These are phyloP conservation scores for Trametes maxima DNA, from an alignment of 768 basidiomycete genomes.

Conservation along the genomic window DNA sequence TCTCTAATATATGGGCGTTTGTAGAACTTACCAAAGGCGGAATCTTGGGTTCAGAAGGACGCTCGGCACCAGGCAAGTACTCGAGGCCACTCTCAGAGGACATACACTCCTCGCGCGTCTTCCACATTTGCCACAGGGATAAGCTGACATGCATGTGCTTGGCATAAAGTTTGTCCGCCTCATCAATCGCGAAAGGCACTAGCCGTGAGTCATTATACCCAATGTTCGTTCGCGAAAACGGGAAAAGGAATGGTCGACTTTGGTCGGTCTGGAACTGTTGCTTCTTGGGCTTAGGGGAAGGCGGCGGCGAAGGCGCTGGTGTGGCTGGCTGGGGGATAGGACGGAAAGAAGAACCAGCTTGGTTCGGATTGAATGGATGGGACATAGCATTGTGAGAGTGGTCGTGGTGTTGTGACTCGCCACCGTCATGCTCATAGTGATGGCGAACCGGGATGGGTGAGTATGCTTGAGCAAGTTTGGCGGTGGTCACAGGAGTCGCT, in stretches of 20 bases:
- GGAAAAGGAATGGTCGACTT: constrained; percentile 90
- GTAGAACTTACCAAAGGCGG: constrained; percentile 30
- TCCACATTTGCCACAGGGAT: constrained; percentile 92
- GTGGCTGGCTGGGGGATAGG: constrained; percentile 72
- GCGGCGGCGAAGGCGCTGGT: constrained; percentile 87
- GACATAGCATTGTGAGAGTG: constrained; percentile 36
- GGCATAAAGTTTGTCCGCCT: constrained; percentile 89
- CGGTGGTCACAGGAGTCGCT: constrained; percentile 42
- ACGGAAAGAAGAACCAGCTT: constrained; percentile 46
- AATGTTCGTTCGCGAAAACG: constrained; percentile 74
- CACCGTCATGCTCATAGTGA: constrained; percentile 88
- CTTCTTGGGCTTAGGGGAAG: constrained; percentile 91
- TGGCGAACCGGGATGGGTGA: constrained; percentile 92
- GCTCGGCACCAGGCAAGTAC: constrained; percentile 69
- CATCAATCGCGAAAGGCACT: constrained; percentile 96
- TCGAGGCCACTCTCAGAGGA: constrained; percentile 91
- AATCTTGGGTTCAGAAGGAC: constrained; percentile 48
- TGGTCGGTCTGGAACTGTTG: constrained; percentile 99
- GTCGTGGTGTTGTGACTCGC: constrained; percentile 50
- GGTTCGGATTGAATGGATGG: constrained; percentile 37
- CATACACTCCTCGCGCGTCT: constrained; percentile 93
- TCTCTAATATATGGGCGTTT: constrained; percentile 46
- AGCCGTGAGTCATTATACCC: constrained; percentile 58
- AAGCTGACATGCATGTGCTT: constrained; percentile 90
- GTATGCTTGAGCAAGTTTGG: constrained; percentile 86